Base-by-base conservation (phyloP, 257 asterid genomes). In the Cordia subcordata region DNA sequence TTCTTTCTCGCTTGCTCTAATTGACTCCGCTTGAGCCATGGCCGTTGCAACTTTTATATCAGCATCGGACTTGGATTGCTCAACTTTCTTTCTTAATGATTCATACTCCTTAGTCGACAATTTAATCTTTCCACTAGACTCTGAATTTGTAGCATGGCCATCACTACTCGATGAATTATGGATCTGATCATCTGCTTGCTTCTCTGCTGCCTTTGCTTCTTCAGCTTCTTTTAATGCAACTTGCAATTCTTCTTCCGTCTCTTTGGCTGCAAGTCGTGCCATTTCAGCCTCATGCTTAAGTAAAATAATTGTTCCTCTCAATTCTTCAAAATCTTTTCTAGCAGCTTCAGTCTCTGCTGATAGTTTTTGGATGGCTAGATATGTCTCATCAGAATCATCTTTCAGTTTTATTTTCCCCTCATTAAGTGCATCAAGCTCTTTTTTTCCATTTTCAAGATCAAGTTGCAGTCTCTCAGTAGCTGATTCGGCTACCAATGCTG, bases 191-290 rank as follows among this genome's bases (percentile, higher is more conserved):
- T 67, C 78, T 2, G 91, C 79, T 0, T 63, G 75, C 63, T 60
- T 79, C 76, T 73, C 83, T 37, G 85, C 86, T 18, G 68, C 82
- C 60, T 75, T 81, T 9, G 85, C 90, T 63, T 65, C 76, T 65
- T 75, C 86, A 0, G 75, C 80, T 58, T 86, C 92, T 46, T 56
- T 64, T 13, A 73, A 18, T 10, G 78, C 82, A 27, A 64, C 46
- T 66, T 66, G 66, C 63, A 90, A 79, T 70, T 68, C 78, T 54
- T 77, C 77, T 55, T 85, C 85, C 4, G 75, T 79, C 67, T 79
- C 80, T 61, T 75, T 65, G 5, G 79, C 60, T 44, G 67, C 68
- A 18, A 55, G 22, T 20, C 66, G 27, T 19, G 87, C 77, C 44
- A 62, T 73, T 72, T 81, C 76, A 14, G 90, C 77, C 53, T 85